Percentiles rank a stretch among this genome's conserved stretches.
Conservation (phyloP, 2,329 filamentous ascomycete genomes). For the Colletotrichum tanaceti region DNA sequence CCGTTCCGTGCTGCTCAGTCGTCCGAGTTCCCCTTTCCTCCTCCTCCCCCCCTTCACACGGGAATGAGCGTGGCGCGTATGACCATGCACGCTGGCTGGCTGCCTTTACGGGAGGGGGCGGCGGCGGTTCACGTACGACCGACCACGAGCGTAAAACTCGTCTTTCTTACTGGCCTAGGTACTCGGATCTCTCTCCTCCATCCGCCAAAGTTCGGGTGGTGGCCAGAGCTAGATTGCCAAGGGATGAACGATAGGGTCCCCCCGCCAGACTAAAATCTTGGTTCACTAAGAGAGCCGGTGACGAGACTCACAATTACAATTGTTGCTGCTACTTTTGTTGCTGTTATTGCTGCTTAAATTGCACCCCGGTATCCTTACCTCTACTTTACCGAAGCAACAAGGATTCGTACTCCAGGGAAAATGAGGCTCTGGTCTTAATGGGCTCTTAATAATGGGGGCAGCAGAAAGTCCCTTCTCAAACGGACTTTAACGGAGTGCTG, state of each 20-base stretch:
- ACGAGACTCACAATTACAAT: too few relatives aligned
- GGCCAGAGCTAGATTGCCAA: not conserved
- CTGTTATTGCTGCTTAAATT: too few relatives aligned
- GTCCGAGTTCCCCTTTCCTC: not conserved
- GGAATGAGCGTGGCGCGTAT: not conserved
- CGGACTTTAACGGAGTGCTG: too few relatives aligned
- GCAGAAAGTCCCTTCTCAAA: too few relatives aligned
- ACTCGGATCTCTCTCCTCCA: too few relatives aligned
- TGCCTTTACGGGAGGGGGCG: not conserved
- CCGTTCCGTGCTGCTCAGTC: too few relatives aligned
- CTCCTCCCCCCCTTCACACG: not conserved
- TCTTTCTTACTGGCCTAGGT: not conserved
- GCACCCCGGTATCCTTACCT: too few relatives aligned
- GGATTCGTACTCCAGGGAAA: too few relatives aligned
- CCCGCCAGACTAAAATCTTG: slow-evolving; percentile 29
- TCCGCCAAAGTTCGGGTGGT: not conserved
- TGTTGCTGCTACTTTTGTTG: too few relatives aligned
- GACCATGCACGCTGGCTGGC: not conserved
- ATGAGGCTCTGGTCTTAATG: too few relatives aligned
- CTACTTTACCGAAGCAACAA: too few relatives aligned
- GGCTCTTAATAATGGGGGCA: too few relatives aligned
- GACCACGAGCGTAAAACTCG: not conserved
- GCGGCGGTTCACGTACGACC: not conserved
- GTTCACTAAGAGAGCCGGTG: not conserved
- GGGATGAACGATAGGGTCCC: not conserved